phyloP scores from a whole-genome alignment of 306 rosid genomes.

The Castanea sativa region DNA sequence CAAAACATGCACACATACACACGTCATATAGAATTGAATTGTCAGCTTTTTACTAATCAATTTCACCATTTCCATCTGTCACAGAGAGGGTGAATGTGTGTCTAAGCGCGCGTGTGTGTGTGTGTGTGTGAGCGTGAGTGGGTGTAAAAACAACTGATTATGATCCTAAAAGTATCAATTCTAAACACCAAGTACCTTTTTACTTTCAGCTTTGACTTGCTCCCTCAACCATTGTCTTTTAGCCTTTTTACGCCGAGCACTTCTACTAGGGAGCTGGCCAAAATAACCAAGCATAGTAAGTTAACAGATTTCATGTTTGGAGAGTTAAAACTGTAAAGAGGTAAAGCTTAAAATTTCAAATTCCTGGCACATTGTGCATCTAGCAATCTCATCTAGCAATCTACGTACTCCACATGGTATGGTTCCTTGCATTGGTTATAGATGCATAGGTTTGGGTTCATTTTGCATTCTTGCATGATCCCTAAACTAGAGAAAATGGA shows the following conservation, averaged over 20 bases:
- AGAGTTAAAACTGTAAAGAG: not conserved
- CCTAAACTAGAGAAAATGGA: not conserved
- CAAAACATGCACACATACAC: constrained; percentile 1
- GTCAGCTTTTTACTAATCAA: constrained; percentile 9
- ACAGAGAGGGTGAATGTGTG: not conserved
- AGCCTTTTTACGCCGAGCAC: constrained; percentile 85
- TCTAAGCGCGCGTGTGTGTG: not conserved
- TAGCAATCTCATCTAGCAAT: not conserved
- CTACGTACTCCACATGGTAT: not conserved
- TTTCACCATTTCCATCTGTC: not conserved
- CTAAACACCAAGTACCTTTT: constrained; percentile 50
- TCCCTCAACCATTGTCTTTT: constrained; percentile 84
- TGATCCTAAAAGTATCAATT: constrained; percentile 1
- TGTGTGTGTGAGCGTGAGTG: not conserved
- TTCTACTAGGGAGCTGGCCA: constrained; percentile 74
- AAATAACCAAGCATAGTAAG: constrained; percentile 1
- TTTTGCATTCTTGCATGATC: not conserved
- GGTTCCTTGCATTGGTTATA: constrained; percentile 1
- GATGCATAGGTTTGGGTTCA: not conserved
- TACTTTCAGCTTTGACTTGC: constrained; percentile 42
- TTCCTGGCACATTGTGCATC: constrained; percentile 7
- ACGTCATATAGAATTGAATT: not conserved
- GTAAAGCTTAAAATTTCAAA: constrained; percentile 12
- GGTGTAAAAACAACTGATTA: not conserved
- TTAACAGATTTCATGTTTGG: not conserved